Evolutionary conservation across 768 basidiomycete species (phyloP), one percentile per base, ranked within the genome.

Genomic region (Rhizopogon roseolus): DNA sequence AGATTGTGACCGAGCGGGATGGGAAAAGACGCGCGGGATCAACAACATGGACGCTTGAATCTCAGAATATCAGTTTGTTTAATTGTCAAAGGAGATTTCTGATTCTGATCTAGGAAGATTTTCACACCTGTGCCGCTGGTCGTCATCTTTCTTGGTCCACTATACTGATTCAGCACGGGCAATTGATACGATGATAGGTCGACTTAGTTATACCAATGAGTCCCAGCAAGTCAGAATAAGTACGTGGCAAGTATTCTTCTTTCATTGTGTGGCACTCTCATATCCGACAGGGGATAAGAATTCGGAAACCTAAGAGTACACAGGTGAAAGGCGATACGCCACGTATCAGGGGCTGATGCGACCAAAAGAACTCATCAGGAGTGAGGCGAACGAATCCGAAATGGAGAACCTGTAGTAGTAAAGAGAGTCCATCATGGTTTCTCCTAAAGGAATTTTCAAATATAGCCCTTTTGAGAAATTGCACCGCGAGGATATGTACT

Each of bases 401-500:
- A 62, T 44, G 4, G 65, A 67, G 50, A 73, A 71, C 54, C 72
- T 67, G 54, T 65, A 67, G n/a, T 50, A 8, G 29, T 29, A 22
- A 22, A 22, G 22, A 22, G 22, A 22, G 22, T 22, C 22, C 22
- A 22, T 29, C 67, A 71, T 2, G 73, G 58, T 2, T 65, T 64
- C 17, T 69, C 60, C 67, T 22, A 3, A 22, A 22, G 22, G 22
- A 22, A 22, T 22, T 22, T 22, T 22, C 22, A 22, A 22, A 22
- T 22, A 22, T 22, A 22, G 22, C 61, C 40, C 41, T 58, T 55
- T 64, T 67, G 49, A 71, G 59, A 52, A 72, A 71, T 7, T 67
- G 70, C 1, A 65, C 53, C 73, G 65, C n/a, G 71, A 56, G 5
- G 63, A 62, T 45, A 72, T 71, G 55, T 72, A 71, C 71, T 73